These are phyloP conservation scores for Pyrenula aspistea DNA, from an alignment of 495 filamentous ascomycete species.

Conservation along the genomic window DNA sequence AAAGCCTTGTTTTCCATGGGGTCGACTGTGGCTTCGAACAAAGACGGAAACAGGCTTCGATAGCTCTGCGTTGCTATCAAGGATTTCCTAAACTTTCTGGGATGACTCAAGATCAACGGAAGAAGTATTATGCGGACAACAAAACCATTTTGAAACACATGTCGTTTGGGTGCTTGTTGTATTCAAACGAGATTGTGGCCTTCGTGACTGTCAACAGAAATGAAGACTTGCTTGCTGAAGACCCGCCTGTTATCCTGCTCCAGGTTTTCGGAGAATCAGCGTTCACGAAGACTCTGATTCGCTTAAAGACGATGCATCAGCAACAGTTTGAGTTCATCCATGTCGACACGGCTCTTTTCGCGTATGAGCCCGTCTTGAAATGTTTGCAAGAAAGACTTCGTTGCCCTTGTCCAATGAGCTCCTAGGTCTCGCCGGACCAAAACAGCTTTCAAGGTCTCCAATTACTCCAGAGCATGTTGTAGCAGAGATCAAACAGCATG, in stretches of 20 bases:
- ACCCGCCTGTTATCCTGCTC: conserved; percentile 38
- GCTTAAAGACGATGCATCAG: conserved; percentile 20
- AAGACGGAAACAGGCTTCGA: conserved; percentile 22
- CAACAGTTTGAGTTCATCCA: conserved; percentile 36
- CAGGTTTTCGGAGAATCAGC: conserved; percentile 33
- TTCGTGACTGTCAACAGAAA: conserved; percentile 52
- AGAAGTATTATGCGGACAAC: conserved; percentile 33
- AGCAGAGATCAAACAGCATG: conserved; percentile 11
- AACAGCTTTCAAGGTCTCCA: conserved; percentile 8
- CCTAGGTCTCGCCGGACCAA: conserved; percentile 19
- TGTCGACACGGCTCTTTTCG: conserved; percentile 57
- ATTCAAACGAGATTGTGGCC: conserved; percentile 37
- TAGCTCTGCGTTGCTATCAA: conserved; percentile 28
- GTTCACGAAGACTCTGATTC: conserved; percentile 25
- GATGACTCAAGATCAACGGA: conserved; percentile 17
- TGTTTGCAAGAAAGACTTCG: conserved; percentile 44
- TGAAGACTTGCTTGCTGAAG: conserved; percentile 31
- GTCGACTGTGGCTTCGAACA: conserved; percentile 17
- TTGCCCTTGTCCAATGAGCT: conserved; percentile 41
- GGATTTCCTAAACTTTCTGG: conserved; percentile 33
- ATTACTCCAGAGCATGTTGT: conserved; percentile 12
- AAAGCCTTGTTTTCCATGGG: conserved; percentile 15
- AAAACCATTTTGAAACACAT: conserved; percentile 43
- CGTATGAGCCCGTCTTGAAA: conserved; percentile 57
- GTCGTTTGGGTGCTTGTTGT: conserved; percentile 47